Evolutionary conservation across 116 monocot genomes (phyloP).

Genomic region (Dioscorea cayenensis): DNA sequence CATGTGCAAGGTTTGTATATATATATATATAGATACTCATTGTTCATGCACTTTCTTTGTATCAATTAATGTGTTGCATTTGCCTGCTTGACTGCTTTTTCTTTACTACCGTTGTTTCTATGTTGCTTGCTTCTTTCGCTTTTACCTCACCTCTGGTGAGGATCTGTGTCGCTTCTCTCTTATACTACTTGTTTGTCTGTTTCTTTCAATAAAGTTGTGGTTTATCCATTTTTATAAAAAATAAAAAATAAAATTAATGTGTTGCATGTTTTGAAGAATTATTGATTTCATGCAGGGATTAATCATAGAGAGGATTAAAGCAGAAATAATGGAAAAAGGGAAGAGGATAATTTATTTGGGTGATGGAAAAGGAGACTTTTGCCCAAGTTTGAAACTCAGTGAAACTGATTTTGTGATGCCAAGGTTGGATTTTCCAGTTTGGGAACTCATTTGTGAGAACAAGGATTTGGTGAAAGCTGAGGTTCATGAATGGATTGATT

Average conservation of each 20-base stretch:
- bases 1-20: constrained; percentile 50
- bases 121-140: too few species aligned
- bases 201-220: too few species aligned
- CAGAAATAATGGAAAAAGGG: constrained; percentile 1
- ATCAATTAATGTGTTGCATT: background rate
- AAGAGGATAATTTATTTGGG: constrained; percentile 59
- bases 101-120: too few species aligned
- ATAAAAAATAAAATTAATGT: too few species aligned
- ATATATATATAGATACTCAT: too few species aligned
- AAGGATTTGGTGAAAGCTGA: constrained; percentile 15
- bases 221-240: too few species aligned
- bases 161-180: too few species aligned
- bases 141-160: too few species aligned
- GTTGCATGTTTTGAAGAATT: background rate
- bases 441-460: constrained; percentile 32
- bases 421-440: constrained; percentile 48
- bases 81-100: too few species aligned
- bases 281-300: constrained; percentile 28
- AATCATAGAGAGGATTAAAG: constrained; percentile 45
- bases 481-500: constrained; percentile 34
- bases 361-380: constrained; percentile 70
- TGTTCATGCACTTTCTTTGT: too few species aligned
- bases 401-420: constrained; percentile 59
- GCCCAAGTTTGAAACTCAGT: constrained; percentile 43
- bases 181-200: too few species aligned